Evolutionary conservation across 352 stramenopile genomes (phyloP).

Genomic region (Pythium brassicae): DNA sequence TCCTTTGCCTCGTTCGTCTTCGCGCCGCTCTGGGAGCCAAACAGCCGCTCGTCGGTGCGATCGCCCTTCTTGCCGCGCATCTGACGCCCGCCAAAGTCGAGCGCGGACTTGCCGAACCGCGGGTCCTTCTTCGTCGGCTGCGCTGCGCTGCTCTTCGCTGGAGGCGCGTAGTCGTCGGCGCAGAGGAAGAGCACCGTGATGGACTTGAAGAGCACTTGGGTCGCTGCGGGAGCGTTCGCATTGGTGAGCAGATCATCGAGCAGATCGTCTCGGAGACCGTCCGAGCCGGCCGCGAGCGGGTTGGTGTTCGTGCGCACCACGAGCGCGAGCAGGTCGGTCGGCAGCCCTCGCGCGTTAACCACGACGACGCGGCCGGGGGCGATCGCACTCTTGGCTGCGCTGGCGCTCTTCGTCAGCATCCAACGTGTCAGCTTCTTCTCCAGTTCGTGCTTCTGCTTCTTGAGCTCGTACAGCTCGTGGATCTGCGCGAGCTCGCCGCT

Average conservation of each 20-base stretch:
- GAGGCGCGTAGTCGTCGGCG: conserved; percentile 54
- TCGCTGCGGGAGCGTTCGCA: conserved; percentile 13
- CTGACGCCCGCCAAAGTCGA: conserved; percentile 28
- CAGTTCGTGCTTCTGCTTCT: conserved; percentile 62
- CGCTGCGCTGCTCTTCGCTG: conserved; percentile 13
- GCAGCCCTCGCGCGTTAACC: conserved; percentile 65
- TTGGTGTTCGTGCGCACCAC: conserved; percentile 49
- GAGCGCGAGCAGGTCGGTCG: conserved; percentile 49
- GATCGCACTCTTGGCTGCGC: conserved; percentile 57
- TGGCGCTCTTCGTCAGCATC: conserved; percentile 63
- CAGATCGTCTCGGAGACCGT: background rate
- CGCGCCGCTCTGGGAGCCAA: conserved; percentile 23
- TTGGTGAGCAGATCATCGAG: conserved; percentile 11
- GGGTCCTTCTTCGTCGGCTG: conserved; percentile 14
- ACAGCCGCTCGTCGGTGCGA: conserved; percentile 38
- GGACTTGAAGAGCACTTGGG: conserved; percentile 62
- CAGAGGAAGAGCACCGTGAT: conserved; percentile 73
- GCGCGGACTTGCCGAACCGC: conserved; percentile 1
- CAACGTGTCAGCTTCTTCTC: conserved; percentile 72
- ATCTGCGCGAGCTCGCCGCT: conserved; percentile 60
- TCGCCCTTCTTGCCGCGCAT: conserved; percentile 53
- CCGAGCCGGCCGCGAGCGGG: conserved; percentile 14
- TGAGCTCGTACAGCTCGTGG: conserved; percentile 62
- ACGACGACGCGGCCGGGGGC: conserved; percentile 52
- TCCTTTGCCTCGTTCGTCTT: conserved; percentile 31